A percentile compares a stretch with the other conserved stretches of the same genome.
Evolutionary conservation across 176 grass and related monocot genomes (phyloP).

Genomic region (Carex pumila): DNA sequence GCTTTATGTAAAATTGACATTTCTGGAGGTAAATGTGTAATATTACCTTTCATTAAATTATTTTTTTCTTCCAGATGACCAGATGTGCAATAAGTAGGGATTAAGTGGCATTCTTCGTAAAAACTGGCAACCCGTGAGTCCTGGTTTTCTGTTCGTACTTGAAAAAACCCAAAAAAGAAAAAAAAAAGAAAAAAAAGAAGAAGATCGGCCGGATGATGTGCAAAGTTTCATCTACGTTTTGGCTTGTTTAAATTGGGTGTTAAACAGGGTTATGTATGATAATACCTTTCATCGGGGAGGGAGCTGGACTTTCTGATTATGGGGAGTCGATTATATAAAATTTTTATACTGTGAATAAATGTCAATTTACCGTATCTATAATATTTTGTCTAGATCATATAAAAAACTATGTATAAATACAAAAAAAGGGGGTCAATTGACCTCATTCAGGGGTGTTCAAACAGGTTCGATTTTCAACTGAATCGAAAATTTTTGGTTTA

Average conservation of each 20-base stretch:
- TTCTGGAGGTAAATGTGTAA: background rate
- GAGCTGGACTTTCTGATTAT: too few relatives aligned
- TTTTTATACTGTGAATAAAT: too few relatives aligned
- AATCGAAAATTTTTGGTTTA: too few relatives aligned
- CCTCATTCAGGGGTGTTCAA: too few relatives aligned
- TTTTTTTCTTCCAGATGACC: background rate
- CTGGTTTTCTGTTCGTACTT: background rate
- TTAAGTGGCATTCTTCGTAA: background rate
- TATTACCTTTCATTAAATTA: background rate
- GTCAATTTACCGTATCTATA: too few relatives aligned
- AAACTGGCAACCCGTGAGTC: slow-evolving; percentile 24
- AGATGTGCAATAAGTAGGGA: background rate
- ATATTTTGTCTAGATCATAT: too few relatives aligned
- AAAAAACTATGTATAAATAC: too few relatives aligned
- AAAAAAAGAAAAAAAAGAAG: background rate
- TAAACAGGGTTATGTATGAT: background rate
- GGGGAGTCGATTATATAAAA: too few relatives aligned
- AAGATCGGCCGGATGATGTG: background rate
- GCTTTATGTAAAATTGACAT: background rate
- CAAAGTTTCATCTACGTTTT: background rate
- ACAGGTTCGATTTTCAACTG: too few relatives aligned
- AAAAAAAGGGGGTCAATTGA: too few relatives aligned
- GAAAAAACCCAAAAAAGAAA: background rate
- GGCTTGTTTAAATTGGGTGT: background rate
- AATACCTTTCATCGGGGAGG: background rate